Percentiles rank a stretch among this genome's conserved stretches.
Evolutionary conservation across 1,284 basidiomycete genomes (phyloP).

Genomic region (Ganoderma resinaceum): DNA sequence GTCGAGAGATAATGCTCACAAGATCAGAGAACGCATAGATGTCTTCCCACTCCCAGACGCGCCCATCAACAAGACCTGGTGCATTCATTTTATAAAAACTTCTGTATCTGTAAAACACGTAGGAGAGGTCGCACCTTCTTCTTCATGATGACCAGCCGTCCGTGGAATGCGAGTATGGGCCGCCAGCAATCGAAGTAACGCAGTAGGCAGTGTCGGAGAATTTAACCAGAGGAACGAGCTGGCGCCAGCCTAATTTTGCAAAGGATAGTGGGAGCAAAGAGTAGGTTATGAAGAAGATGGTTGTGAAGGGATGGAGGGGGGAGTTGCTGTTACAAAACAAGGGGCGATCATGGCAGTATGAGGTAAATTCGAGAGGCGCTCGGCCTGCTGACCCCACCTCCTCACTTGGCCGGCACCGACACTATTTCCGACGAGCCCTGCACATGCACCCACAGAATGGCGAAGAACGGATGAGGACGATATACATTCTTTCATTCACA

Average conservation of each 20-base stretch:
- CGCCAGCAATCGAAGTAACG: background rate
- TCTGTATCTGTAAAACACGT: background rate
- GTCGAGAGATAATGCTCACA: constrained; percentile 64
- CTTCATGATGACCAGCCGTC: constrained; percentile 35
- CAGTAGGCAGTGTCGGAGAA: background rate
- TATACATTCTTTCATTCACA: constrained; percentile 16
- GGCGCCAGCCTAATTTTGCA: background rate
- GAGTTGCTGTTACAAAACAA: constrained; percentile 20
- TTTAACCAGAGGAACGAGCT: background rate
- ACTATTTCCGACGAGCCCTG: background rate
- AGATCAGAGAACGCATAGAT: constrained; percentile 99
- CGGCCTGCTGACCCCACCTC: background rate
- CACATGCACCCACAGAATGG: background rate
- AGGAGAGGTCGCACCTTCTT: constrained; percentile 36
- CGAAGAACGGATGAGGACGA: background rate
- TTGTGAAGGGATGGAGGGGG: constrained; percentile 7
- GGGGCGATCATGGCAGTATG: constrained; percentile 33
- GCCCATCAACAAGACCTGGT: constrained; percentile 91
- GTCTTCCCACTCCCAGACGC: constrained; percentile 92
- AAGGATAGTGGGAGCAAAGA: background rate
- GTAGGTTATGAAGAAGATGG: constrained; percentile 1
- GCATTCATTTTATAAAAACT: background rate
- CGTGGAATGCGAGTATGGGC: background rate
- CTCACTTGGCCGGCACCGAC: background rate
- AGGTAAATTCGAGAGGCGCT: constrained; percentile 22